Percentiles rank a stretch among this genome's conserved stretches.
Evolutionary conservation across 176 grass and related monocot genomes (phyloP).

Genomic region (Lolium perenne): DNA sequence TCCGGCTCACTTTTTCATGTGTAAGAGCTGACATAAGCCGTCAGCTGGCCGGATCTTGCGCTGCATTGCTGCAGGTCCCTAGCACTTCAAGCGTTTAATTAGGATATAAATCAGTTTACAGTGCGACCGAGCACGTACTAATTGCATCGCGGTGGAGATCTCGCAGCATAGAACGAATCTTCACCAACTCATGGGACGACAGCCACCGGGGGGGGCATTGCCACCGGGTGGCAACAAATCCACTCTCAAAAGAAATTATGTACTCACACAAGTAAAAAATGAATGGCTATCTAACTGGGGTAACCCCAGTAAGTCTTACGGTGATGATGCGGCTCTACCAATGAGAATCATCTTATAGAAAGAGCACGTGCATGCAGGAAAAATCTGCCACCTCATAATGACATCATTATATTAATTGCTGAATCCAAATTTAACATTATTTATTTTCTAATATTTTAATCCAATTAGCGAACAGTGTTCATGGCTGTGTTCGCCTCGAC

Average conservation of each 20-base stretch:
- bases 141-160: too few relatives aligned
- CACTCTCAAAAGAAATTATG: background rate
- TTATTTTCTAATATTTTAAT: background rate
- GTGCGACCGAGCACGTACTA: too few relatives aligned
- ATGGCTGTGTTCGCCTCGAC: background rate
- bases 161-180: too few relatives aligned
- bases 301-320: background rate
- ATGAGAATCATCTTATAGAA: background rate
- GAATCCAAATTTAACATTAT: background rate
- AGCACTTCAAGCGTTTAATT: too few relatives aligned
- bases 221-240: too few relatives aligned
- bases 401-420: background rate
- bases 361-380: background rate
- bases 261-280: slow-evolving; percentile 4
- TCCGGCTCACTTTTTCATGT: too few relatives aligned
- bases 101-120: too few relatives aligned
- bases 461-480: background rate
- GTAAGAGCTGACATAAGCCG: too few relatives aligned
- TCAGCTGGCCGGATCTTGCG: too few relatives aligned
- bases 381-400: background rate
- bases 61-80: too few relatives aligned
- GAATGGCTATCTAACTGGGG: background rate
- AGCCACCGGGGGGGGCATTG: too few relatives aligned
- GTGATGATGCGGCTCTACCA: background rate
- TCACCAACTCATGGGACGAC: too few relatives aligned